These are phyloP conservation scores for Peniophora sp. DNA, from an alignment of 1,284 basidiomycete genomes.

Conservation along the genomic window DNA sequence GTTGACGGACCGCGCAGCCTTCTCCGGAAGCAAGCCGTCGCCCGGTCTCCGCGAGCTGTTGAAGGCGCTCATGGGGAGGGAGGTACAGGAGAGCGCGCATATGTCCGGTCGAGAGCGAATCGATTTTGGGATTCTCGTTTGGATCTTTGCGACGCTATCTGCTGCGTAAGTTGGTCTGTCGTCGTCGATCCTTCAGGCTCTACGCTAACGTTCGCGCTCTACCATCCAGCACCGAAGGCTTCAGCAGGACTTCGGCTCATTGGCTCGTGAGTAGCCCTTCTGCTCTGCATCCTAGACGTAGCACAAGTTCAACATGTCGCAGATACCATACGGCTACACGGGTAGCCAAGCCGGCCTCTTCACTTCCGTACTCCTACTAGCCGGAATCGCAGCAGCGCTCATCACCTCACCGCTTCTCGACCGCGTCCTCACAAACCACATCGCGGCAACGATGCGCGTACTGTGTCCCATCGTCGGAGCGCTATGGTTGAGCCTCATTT, in stretches of 20 bases:
- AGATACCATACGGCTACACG: constrained; percentile 72
- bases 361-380: constrained; percentile 58
- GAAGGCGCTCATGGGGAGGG: constrained; percentile 43
- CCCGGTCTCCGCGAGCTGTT: constrained; percentile 46
- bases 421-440: constrained; percentile 63
- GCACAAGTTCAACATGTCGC: constrained; percentile 1
- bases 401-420: constrained; percentile 69
- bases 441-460: constrained; percentile 51
- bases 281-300: background rate
- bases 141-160: constrained; percentile 57
- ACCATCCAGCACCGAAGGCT: constrained; percentile 29
- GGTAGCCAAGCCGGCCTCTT: constrained; percentile 55
- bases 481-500: constrained; percentile 66
- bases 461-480: constrained; percentile 52
- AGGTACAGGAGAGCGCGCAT: constrained; percentile 29
- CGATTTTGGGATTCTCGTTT: constrained; percentile 54
- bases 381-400: constrained; percentile 60
- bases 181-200: background rate
- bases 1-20: constrained; percentile 32
- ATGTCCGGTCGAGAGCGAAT: constrained; percentile 60
- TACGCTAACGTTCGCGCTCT: too few relatives aligned
- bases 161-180: constrained; percentile 40
- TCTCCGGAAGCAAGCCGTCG: constrained; percentile 51
- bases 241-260: constrained; percentile 58
- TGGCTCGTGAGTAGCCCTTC: constrained; percentile 42